Conservation (phyloP, 148 eudicot genomes). For the Vaccinium myrtillus region DNA sequence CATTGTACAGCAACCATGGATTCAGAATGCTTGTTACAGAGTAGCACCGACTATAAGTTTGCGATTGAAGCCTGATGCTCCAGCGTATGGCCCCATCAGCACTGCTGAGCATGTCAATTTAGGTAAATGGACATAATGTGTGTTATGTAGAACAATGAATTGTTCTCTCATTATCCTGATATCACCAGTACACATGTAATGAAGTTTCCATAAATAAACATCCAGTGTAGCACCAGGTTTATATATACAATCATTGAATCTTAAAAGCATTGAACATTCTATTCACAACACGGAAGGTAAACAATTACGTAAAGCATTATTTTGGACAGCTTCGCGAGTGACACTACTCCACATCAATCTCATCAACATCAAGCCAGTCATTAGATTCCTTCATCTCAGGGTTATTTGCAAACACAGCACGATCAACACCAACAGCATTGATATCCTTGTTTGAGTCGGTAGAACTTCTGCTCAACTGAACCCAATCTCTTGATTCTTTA, state of each 20-base stretch:
- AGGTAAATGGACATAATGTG: background rate
- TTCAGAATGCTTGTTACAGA: background rate
- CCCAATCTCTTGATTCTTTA: constrained; percentile 59
- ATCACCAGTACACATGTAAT: background rate
- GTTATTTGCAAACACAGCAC: constrained; percentile 24
- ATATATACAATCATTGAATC: constrained; percentile 16
- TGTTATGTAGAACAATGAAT: background rate
- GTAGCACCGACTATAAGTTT: background rate
- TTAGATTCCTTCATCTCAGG: constrained; percentile 51
- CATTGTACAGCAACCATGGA: background rate
- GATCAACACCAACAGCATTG: constrained; percentile 19
- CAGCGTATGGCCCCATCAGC: constrained; percentile 9
- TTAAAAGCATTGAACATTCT: background rate
- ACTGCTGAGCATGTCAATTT: background rate
- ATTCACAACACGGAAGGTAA: constrained; percentile 14
- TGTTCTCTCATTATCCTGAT: background rate
- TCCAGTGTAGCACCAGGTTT: background rate
- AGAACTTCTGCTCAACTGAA: constrained; percentile 38
- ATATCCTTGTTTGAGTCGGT: constrained; percentile 29
- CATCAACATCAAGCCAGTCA: constrained; percentile 63
- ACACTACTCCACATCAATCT: constrained; percentile 48
- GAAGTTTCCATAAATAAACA: constrained; percentile 4
- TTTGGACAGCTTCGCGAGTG: background rate
- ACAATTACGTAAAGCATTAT: background rate
- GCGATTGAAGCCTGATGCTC: background rate